Evolutionary conservation across 2,329 filamentous ascomycete species (phyloP), one percentile per base, ranked within the genome.

Genomic region (Ceratocystis papillata): DNA sequence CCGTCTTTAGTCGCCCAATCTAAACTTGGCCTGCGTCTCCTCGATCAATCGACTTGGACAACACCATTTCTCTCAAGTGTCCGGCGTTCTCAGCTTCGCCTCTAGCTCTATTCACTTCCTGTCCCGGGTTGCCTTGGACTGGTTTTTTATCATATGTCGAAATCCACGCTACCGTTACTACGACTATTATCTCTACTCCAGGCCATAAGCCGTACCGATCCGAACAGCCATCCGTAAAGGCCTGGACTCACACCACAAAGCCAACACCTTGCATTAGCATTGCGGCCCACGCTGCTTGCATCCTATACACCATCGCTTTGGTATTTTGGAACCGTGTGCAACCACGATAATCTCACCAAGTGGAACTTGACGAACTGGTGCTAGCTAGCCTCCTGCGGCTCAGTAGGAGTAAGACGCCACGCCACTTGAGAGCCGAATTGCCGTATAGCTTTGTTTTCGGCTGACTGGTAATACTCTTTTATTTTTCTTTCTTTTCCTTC

Each of bases 331-430:
- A 48, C 46, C 50, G 20, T 55, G 50, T 55, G 50, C 7, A 55
- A 55, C 50, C 22, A 55, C 46, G 6, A 50, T 8, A 22, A 20
- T 22, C 22, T 50, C 25, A 10, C 12, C 50, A 55, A 30, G 20
- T 12, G 22, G 8, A 57, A 22, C 53, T 57, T 57, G 53, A 57
- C 53, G 10, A 3, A 12, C 53, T 57, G 10, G 53, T 57, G 22
- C 53, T 57, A 57, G 53, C 28, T 41, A 41, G 37, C 28, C 53
- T 57, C 12, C 28, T 57, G 53, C 53, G 53, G 22, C 53, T 57
- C 22, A 33, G 30, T 7, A 57, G 53, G 53, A 57, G 30, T 10
- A 17, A n/a, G 5, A 57, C 53, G 25, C 25, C 22, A 57, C 53
- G 22, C 53, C 22, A 30, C 53, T 57, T 30, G 20, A 17, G 53